Conservation (phyloP, 192 early-diverging fungal species). For the Backusella tarrabulga region DNA sequence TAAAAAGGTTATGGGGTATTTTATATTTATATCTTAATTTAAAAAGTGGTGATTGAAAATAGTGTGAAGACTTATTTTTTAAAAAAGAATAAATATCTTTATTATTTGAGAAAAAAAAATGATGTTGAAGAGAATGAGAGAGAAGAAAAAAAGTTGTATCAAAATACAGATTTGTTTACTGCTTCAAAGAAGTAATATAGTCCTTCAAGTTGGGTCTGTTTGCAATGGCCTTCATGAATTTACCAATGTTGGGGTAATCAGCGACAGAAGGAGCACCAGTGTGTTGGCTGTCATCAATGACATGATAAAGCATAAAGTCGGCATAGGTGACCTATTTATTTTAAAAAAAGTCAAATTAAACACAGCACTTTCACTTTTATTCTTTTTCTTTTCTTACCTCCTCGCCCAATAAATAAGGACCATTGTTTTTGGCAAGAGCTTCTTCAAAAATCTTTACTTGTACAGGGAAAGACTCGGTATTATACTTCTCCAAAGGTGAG, state of each 20-base stretch:
- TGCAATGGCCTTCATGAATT: background rate
- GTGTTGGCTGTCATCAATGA: background rate
- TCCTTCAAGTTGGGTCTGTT: background rate
- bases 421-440: background rate
- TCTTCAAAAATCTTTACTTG: background rate
- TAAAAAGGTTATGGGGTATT: background rate
- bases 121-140: background rate
- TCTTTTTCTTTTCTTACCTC: background rate
- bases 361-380: background rate
- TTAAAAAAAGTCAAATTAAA: too few species aligned
- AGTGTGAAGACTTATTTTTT: background rate
- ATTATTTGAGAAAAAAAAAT: background rate
- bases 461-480: background rate
- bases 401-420: background rate
- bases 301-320: background rate
- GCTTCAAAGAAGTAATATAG: background rate
- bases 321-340: background rate
- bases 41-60: background rate
- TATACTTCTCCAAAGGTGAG: background rate
- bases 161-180: background rate
- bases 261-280: background rate
- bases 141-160: background rate
- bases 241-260: background rate
- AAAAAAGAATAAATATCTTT: background rate
- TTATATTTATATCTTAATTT: too few species aligned